Evolutionary conservation across 2,329 filamentous ascomycete species (phyloP).

Genomic region (Penicillium sp.): DNA sequence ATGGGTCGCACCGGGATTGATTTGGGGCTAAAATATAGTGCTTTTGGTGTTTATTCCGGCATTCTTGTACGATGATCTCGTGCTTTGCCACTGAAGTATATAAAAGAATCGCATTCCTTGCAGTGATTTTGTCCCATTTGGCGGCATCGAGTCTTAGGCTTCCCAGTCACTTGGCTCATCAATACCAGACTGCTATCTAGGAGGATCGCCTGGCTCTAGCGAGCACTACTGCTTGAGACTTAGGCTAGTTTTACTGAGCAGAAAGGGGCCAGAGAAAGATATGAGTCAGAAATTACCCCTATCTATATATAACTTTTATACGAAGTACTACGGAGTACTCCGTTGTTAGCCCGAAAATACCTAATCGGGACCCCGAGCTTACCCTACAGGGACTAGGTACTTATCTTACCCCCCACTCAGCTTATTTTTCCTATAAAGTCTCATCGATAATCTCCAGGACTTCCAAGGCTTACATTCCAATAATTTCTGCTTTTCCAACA

Average conservation of each 20-base stretch:
- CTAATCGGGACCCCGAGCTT: background rate
- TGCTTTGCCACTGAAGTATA: background rate
- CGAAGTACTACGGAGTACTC: too few relatives aligned
- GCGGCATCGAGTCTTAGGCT: too few relatives aligned
- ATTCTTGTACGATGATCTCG: background rate
- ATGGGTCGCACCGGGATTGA: slow-evolving; percentile 2
- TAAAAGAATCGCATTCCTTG: background rate
- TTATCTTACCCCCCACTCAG: background rate
- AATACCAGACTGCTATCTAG: background rate
- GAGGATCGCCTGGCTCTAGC: background rate
- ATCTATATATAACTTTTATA: too few relatives aligned
- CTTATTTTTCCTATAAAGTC: background rate
- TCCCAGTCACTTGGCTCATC: background rate
- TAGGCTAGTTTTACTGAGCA: too few relatives aligned
- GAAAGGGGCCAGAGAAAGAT: too few relatives aligned
- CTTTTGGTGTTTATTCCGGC: background rate
- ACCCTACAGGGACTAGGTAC: background rate
- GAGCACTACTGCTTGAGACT: too few relatives aligned
- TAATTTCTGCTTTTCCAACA: background rate
- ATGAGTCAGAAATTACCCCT: too few relatives aligned
- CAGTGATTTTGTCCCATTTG: too few relatives aligned
- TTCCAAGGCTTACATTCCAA: background rate
- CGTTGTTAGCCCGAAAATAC: background rate
- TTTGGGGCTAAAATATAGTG: background rate
- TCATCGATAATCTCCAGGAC: background rate